Base-by-base conservation (phyloP, 2,329 filamentous ascomycete genomes). In the Cladobotryum mycophilum region DNA sequence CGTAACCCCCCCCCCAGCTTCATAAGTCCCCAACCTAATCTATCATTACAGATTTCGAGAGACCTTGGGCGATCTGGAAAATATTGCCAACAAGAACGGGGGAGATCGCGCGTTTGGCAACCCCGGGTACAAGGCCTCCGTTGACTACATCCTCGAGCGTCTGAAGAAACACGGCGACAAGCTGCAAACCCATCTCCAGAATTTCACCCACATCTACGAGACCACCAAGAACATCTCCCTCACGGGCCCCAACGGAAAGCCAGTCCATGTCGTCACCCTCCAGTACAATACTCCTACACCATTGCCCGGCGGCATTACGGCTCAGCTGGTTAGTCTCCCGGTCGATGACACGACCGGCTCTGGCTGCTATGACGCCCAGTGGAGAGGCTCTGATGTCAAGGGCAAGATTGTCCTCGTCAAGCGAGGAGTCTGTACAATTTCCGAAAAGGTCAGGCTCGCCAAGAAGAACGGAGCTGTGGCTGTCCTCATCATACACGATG, bases 401-500 rank as follows among this genome's bases (percentile, higher is more conserved):
- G 72, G 68, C 41, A 74, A 72, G 58, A 62, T 75, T 42, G 66
- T 67, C 4, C 69, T 76, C 20, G 57, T 76, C n/a, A 72, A 73
- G 65, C 67, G 72, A 13, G 72, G 73, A 30, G 49, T 45, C 18
- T 76, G 73, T 52, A 61, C 64, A n/a, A 67, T 75, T 36, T 49
- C 65, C 4, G 65, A 69, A 48, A 76, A 74, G 61, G 60, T 72
- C 35, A 68, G 65, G 57, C 64, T 73, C 4, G 73, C 73, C 35
- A 67, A 62, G 55, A 61, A 63, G 2, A 62, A 68, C 30, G 72
- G 72, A 36, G 73, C 72, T 2, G 12, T 69, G 5, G 72, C 65
- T 36, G 69, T 76, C 1, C 67, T 86, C 45, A 70, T 86, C 52
- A 85, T 82, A 66, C 80, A 86, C 72, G 81, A 84, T 54, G 69